Conservation (phyloP, 2,329 filamentous ascomycete genomes). For the Hypoxylon rubiginosum region DNA sequence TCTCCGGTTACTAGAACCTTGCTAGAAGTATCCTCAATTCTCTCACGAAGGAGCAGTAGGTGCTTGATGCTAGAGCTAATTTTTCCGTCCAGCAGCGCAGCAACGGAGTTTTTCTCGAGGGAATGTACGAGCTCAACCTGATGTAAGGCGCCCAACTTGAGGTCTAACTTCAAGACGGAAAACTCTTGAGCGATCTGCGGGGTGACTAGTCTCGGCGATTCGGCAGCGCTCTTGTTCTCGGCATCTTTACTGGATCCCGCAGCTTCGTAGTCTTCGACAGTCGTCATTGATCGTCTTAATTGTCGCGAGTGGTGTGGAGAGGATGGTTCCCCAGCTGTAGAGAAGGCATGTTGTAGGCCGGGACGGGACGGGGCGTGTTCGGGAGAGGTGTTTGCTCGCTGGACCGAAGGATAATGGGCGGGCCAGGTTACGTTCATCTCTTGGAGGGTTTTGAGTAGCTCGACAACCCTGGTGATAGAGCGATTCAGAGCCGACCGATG, state of each 20-base stretch:
- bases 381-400: constrained; percentile 67
- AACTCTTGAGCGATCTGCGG: constrained; percentile 96
- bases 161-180: constrained; percentile 92
- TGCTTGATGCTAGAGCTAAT: constrained; percentile 95
- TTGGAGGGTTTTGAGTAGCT: constrained; percentile 85
- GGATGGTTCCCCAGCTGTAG: constrained; percentile 66
- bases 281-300: constrained; percentile 79
- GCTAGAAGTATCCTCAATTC: constrained; percentile 97
- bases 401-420: constrained; percentile 91
- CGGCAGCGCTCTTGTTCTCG: constrained; percentile 71
- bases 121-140: constrained; percentile 95
- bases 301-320: constrained; percentile 60
- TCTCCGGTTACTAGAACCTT: constrained; percentile 97
- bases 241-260: constrained; percentile 81
- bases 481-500: constrained; percentile 89
- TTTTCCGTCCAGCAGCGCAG: constrained; percentile 90
- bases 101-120: constrained; percentile 90
- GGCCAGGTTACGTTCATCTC: constrained; percentile 94
- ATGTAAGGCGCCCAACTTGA: constrained; percentile 88
- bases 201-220: constrained; percentile 83
- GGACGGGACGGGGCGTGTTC: constrained; percentile 68
- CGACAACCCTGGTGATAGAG: constrained; percentile 87
- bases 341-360: constrained; percentile 73
- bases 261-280: constrained; percentile 69
- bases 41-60: constrained; percentile 85